Percentiles rank a stretch among this genome's conserved stretches.
Evolutionary conservation across 148 eudicot species (phyloP).

Genomic region (Fagopyrum esculentum): DNA sequence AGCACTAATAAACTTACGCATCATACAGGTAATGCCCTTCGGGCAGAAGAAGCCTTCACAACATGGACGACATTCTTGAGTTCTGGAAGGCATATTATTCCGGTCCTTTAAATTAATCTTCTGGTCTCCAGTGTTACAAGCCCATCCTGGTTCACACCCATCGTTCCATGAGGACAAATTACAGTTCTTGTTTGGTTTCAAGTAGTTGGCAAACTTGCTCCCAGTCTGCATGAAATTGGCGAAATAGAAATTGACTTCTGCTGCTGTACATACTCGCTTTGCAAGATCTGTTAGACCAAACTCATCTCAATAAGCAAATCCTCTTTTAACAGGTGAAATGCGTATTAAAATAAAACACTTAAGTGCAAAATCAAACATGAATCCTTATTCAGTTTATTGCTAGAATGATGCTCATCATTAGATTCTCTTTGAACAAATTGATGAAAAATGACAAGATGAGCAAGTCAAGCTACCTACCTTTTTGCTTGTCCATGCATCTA

Average conservation of each 20-base stretch:
- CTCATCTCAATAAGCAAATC: not conserved
- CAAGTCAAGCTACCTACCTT: constrained; percentile 34
- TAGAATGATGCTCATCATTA: not conserved
- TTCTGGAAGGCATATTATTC: constrained; percentile 51
- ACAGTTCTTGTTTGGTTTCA: constrained; percentile 76
- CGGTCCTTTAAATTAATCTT: constrained; percentile 55
- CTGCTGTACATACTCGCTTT: constrained; percentile 69
- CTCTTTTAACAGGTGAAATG: not conserved
- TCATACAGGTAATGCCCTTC: constrained; percentile 95
- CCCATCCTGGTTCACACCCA: constrained; percentile 98
- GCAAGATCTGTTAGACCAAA: constrained; percentile 38
- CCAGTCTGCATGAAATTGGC: constrained; percentile 44
- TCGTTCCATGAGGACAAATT: constrained; percentile 66
- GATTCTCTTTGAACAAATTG: not conserved
- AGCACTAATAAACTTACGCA: constrained; percentile 52
- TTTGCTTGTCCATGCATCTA: constrained; percentile 38
- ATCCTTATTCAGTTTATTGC: not conserved
- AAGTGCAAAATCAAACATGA: not conserved
- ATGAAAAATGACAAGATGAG: not conserved
- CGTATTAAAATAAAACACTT: not conserved
- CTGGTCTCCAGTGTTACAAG: constrained; percentile 35
- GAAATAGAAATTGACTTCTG: constrained; percentile 79
- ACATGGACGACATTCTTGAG: constrained; percentile 58
- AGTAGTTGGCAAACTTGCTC: constrained; percentile 35
- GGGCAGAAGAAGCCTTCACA: constrained; percentile 97